Percentiles rank a stretch among this genome's conserved stretches.
Conservation (phyloP, 192 early-diverging fungal species). For the Coemansia biformis region DNA sequence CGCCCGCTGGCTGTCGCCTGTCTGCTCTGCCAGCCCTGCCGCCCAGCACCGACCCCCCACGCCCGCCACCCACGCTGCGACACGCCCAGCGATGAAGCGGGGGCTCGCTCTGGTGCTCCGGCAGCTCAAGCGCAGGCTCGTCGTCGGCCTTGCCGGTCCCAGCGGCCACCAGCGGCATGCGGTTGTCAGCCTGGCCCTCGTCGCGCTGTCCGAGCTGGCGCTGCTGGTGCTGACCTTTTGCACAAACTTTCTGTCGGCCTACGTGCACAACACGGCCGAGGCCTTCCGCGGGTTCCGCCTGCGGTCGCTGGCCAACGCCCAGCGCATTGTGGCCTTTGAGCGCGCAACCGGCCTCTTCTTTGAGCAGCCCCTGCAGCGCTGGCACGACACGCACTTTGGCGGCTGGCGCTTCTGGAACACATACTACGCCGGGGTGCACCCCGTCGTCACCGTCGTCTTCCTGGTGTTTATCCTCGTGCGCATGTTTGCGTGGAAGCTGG, state of each 20-base stretch:
- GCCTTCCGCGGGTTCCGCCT: slow-evolving; percentile 47
- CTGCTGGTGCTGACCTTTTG: slow-evolving; percentile 49
- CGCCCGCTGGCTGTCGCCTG: too few relatives aligned
- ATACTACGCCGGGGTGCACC: slow-evolving; percentile 50
- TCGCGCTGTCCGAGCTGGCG: slow-evolving; percentile 46
- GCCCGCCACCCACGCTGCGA: background rate
- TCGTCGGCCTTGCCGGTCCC: slow-evolving; percentile 41
- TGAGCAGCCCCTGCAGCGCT: slow-evolving; percentile 49
- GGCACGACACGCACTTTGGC: slow-evolving; percentile 33
- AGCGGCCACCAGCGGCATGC: slow-evolving; percentile 47
- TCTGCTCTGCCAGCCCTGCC: too few relatives aligned
- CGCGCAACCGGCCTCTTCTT: slow-evolving; percentile 37
- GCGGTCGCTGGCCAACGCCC: slow-evolving; percentile 46
- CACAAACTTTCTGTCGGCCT: slow-evolving; percentile 50
- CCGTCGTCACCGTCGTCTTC: slow-evolving; percentile 42
- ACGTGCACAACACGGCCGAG: slow-evolving; percentile 48
- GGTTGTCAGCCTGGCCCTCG: slow-evolving; percentile 36
- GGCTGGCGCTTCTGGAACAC: slow-evolving; percentile 53
- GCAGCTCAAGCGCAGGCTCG: slow-evolving; percentile 44
- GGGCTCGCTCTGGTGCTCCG: slow-evolving; percentile 35
- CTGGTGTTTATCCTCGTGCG: slow-evolving; percentile 47
- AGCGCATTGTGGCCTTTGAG: slow-evolving; percentile 43
- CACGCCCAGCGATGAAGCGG: slow-evolving; percentile 31
- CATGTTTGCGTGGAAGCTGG: slow-evolving; percentile 52
- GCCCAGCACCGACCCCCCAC: too few relatives aligned